Conservation (phyloP, 371 early-diverging fungal genomes). For the Phascolomyces articulosus region DNA sequence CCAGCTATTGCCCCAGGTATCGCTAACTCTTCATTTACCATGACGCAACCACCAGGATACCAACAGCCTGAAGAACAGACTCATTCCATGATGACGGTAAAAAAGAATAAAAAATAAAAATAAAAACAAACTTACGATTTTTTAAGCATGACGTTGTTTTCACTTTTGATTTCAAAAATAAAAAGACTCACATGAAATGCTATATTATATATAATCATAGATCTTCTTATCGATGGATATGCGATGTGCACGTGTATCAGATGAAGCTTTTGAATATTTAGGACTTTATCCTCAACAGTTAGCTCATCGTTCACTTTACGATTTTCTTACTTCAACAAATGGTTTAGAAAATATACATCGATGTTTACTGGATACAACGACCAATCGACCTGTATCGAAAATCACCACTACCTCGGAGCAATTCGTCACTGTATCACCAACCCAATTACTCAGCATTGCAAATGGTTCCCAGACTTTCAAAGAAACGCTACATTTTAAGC, state of each 20-base stretch:
- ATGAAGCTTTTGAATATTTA: constrained; percentile 55
- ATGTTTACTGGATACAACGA: constrained; percentile 25
- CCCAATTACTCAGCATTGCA: constrained; percentile 12
- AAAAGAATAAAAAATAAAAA: neutral
- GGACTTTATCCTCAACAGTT: constrained; percentile 65
- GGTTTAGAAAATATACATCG: constrained; percentile 44
- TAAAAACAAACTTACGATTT: no score
- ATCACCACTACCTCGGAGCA: constrained; percentile 3
- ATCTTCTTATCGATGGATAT: constrained; percentile 56
- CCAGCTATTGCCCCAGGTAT: constrained; percentile 12
- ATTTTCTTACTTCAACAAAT: constrained; percentile 51
- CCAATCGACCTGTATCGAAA: neutral
- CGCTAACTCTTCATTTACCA: constrained; percentile 12
- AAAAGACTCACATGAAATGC: no score
- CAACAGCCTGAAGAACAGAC: neutral
- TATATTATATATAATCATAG: no score
- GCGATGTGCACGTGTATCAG: constrained; percentile 61
- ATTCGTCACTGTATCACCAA: constrained; percentile 8
- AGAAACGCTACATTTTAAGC: constrained; percentile 9
- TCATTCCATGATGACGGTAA: constrained; percentile 16
- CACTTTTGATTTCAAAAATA: no score
- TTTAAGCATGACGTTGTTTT: no score
- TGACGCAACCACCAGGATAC: constrained; percentile 18
- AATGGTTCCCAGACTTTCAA: constrained; percentile 23
- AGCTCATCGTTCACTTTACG: constrained; percentile 58